Base-by-base conservation (phyloP, 139 green algal genomes). In the Chlamydomonas schloesseri region DNA sequence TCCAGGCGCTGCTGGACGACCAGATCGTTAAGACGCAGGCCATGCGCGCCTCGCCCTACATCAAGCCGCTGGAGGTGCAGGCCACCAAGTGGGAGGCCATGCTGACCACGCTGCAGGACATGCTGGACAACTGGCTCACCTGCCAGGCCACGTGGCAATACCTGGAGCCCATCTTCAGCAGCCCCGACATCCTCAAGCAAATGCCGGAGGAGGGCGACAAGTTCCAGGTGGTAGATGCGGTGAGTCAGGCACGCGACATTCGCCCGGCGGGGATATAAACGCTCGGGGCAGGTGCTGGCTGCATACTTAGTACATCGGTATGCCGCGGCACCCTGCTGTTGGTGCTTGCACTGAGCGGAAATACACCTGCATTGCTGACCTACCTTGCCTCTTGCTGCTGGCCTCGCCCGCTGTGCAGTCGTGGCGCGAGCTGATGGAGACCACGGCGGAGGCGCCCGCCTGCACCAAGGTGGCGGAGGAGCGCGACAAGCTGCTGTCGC, bases 121-220 rank as follows among this genome's bases (percentile, higher is more conserved):
- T 96, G 74, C 76, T 98, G 79, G 96, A 98, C 89, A 94, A 96
- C 75, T 97, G 95, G 96, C 91, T 97, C 31, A 83, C 88, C 26
- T 97, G 94, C 86, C 94, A 97, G 85, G 86, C 89, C 69, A 95
- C 93, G 28, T 98, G 96, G 96, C 94, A 96, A 90, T 98, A 98
- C 91, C 88, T 98, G 82, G 94, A 97, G 75, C 95, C 96, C 84
- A 97, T 98, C 87, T 98, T 98, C 89, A 88, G 60, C 70, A 94
- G 89, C 13, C 93, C 94, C 17, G 96, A 98, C 90, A 98, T 98
- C 91, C 90, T 97, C 64, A 95, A 96, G 81, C 96, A 98, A 91
- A 96, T 98, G 94, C 95, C 95, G 21, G 94, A 95, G 89, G 95
- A 97, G 71, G 94, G 95, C 6, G 92, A 96, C 64, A 97, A 96